Base-by-base conservation (phyloP, 1,284 basidiomycete species). In the Cryptococcus hybrid region DNA sequence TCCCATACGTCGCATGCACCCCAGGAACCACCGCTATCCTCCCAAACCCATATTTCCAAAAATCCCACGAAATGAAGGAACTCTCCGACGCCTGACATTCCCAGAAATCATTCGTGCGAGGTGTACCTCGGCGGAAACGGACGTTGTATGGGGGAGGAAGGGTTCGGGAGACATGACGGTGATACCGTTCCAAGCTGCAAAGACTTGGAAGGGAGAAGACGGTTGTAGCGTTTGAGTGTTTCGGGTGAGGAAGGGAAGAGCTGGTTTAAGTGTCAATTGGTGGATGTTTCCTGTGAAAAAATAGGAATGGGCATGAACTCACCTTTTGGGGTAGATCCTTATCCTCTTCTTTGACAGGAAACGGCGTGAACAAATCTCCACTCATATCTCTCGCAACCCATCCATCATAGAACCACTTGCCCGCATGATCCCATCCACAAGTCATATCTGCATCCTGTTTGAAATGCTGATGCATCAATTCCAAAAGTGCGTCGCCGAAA, bases 141-240 rank as follows among this genome's bases (percentile, higher is more conserved):
- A 73, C 70, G 58, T 71, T 73, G 62, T 71, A 75, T 12, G 70
- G 74, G 8, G 61, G 35, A 70, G 56, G 63, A 78, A 77, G 0
- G 76, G 75, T 3, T 51, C 57, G 18, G 77, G 73, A 45, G 62
- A 59, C 51, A 81, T 61, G 15, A 78, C 76, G 12, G 75, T 69
- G 51, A 79, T 82, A 34, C 85, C 85, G 68, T 86, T 85, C 85
- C 85, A 81, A 47, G 79, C 80, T n/a, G 77, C 71, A 60, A 79
- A 79, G 15, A 80, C 74, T 75, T 30, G 2, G 34, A 9, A 40
- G 7, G 18, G 6, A 42, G 8, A 6, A 7, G 38, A 52, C 34
- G 55, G 24, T 30, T 45, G 45, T 35, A 34, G n/a, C 73, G 70
- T 37, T 56, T 50, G 35, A 67, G 67, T 12, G 71, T 74, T 3